phyloP scores from a whole-genome alignment of 345 rosid species.

The Ceriops zippeliana region DNA sequence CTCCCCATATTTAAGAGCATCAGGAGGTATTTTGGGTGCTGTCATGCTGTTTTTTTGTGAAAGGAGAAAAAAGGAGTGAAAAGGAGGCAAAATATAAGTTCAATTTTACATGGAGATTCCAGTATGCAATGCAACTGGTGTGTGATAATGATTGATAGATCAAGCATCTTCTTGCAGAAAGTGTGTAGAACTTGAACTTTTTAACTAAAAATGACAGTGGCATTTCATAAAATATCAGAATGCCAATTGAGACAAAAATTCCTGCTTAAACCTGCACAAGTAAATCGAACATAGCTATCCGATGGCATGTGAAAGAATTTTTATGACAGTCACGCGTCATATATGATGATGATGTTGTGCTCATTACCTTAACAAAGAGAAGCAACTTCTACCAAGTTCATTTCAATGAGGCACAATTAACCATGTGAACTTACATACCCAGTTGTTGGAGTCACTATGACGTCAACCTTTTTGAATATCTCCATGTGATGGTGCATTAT shows the following conservation, averaged over 20 bases:
- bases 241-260: background rate
- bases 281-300: background rate
- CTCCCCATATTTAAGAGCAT: slow-evolving; percentile 72
- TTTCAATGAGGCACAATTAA: background rate
- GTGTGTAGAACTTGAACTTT: background rate
- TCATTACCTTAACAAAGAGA: background rate
- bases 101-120: background rate
- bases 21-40: slow-evolving; percentile 68
- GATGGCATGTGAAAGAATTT: background rate
- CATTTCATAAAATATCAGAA: background rate
- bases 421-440: slow-evolving; percentile 41
- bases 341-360: background rate
- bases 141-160: background rate
- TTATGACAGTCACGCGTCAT: background rate
- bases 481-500: slow-evolving; percentile 71
- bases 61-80: background rate
- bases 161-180: slow-evolving; percentile 3
- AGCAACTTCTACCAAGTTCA: background rate
- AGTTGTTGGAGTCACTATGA: slow-evolving; percentile 82
- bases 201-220: background rate
- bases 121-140: background rate
- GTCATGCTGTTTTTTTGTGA: slow-evolving; percentile 55
- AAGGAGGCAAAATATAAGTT: background rate
- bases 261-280: background rate
- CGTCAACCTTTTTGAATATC: slow-evolving; percentile 76